These are phyloP conservation scores for Oleoguttula mirabilis DNA, from an alignment of 495 filamentous ascomycete species.

Conservation along the genomic window DNA sequence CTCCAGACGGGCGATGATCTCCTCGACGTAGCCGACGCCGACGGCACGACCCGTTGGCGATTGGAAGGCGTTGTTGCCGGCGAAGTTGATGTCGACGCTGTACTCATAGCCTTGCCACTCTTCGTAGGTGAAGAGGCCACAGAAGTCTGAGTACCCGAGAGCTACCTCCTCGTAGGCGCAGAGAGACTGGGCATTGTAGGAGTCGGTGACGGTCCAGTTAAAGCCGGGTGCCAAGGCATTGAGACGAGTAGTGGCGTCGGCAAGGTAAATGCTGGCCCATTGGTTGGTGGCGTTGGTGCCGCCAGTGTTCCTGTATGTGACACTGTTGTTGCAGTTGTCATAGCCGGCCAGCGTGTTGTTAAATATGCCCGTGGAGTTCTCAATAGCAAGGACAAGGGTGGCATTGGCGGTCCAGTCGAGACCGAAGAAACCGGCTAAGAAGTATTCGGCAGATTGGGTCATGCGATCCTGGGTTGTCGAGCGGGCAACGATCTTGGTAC, in stretches of 20 bases:
- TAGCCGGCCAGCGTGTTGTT: constrained; percentile 34
- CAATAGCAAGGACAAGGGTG: constrained; percentile 41
- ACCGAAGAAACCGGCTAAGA: constrained; percentile 46
- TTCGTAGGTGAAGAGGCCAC: constrained; percentile 43
- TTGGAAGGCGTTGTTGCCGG: constrained; percentile 43
- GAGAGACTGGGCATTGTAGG: constrained; percentile 44
- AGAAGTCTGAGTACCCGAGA: constrained; percentile 47
- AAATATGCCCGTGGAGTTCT: constrained; percentile 24
- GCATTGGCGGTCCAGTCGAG: constrained; percentile 45
- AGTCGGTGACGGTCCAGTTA: constrained; percentile 40
- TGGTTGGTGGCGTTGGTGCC: constrained; percentile 26
- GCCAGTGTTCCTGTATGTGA: constrained; percentile 12
- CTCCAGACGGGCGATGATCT: constrained; percentile 47
- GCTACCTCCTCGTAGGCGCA: constrained; percentile 49
- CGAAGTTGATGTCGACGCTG: constrained; percentile 46
- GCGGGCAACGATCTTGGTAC: constrained; percentile 49
- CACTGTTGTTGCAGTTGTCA: constrained; percentile 28
- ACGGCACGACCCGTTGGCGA: constrained; percentile 49
- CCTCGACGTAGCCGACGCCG: constrained; percentile 51
- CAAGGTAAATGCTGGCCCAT: constrained; percentile 37
- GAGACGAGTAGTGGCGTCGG: constrained; percentile 40
- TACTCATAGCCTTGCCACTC: constrained; percentile 47
- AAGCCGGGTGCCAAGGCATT: constrained; percentile 31
- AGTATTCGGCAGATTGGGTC: constrained; percentile 37
- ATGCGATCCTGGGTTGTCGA: constrained; percentile 47